These are phyloP conservation scores for Saccharomycopsis fibuligera DNA, from an alignment of 805 yeast species.

Conservation along the genomic window DNA sequence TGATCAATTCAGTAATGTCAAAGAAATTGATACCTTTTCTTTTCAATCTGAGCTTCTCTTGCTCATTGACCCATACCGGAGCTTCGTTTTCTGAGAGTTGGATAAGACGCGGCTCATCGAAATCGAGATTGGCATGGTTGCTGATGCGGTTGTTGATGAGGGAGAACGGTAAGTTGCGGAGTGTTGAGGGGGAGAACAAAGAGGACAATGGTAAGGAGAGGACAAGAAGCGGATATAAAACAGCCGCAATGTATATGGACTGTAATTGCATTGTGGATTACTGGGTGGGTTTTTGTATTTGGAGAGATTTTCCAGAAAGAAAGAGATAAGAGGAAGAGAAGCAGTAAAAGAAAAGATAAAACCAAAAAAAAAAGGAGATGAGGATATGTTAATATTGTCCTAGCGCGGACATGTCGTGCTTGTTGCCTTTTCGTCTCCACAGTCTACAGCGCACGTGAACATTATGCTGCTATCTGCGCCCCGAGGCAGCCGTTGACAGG, in stretches of 20 bases:
- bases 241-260: neutral
- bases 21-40: slow-evolving; percentile 24
- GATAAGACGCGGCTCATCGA: slow-evolving; percentile 24
- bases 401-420: no score
- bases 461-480: no score
- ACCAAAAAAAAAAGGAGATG: no score
- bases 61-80: slow-evolving; percentile 31
- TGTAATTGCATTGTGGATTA: neutral
- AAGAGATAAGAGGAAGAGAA: no score
- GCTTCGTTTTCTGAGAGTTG: slow-evolving; percentile 25
- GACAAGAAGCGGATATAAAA: neutral
- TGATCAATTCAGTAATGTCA: slow-evolving; percentile 14
- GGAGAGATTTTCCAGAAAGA: no score
- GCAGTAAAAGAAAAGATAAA: no score
- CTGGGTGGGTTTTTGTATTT: no score
- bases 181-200: neutral
- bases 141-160: slow-evolving; percentile 12
- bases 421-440: no score
- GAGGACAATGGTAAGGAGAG: neutral
- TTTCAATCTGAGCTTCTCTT: slow-evolving; percentile 38
- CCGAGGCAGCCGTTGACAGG: no score
- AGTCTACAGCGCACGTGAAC: no score
- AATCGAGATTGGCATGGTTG: neutral
- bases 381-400: no score
- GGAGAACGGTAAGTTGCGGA: slow-evolving; percentile 1